A percentile compares a stretch with the other conserved stretches of the same genome.
Conservation (phyloP, 2,329 filamentous ascomycete genomes). For the Claviceps capensis region DNA sequence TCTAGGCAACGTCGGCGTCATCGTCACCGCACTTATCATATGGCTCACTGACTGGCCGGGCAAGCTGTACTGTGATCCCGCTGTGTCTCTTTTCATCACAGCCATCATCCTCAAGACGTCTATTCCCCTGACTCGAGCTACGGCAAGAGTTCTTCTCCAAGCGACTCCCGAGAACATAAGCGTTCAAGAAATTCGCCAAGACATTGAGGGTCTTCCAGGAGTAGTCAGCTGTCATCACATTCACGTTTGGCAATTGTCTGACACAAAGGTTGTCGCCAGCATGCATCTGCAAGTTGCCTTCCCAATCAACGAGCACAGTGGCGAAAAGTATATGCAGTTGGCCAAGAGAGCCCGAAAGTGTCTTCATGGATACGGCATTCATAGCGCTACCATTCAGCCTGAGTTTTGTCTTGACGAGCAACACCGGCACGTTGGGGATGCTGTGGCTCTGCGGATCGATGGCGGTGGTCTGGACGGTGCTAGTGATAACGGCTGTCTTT, state of each 20-base stretch:
- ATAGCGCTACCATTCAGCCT: conserved; percentile 93
- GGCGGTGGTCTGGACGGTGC: conserved; percentile 15
- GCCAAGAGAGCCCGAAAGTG: conserved; percentile 73
- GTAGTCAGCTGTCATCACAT: conserved; percentile 89
- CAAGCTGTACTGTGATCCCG: conserved; percentile 79
- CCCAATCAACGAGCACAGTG: conserved; percentile 69
- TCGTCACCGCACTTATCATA: conserved; percentile 71
- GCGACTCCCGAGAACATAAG: conserved; percentile 82
- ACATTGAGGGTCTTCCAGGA: conserved; percentile 74
- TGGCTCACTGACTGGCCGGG: conserved; percentile 76
- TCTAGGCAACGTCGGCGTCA: conserved; percentile 76
- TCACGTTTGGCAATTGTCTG: conserved; percentile 94
- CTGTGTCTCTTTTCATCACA: conserved; percentile 88
- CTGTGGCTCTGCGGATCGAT: conserved; percentile 22
- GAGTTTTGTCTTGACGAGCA: conserved; percentile 55
- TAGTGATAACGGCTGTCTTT: conserved; percentile 29
- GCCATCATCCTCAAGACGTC: conserved; percentile 61
- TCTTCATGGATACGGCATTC: conserved; percentile 89
- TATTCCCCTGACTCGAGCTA: conserved; percentile 65
- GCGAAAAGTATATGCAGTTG: conserved; percentile 77
- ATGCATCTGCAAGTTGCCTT: conserved; percentile 89
- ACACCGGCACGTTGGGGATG: conserved; percentile 26
- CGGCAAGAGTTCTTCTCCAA: conserved; percentile 80
- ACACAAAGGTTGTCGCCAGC: conserved; percentile 85
- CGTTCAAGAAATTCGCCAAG: conserved; percentile 80